A percentile compares a stretch with the other conserved stretches of the same genome.
These are phyloP conservation scores for Paramyrothecium sp. DNA, from an alignment of 2,329 filamentous ascomycete species.

Conservation along the genomic window DNA sequence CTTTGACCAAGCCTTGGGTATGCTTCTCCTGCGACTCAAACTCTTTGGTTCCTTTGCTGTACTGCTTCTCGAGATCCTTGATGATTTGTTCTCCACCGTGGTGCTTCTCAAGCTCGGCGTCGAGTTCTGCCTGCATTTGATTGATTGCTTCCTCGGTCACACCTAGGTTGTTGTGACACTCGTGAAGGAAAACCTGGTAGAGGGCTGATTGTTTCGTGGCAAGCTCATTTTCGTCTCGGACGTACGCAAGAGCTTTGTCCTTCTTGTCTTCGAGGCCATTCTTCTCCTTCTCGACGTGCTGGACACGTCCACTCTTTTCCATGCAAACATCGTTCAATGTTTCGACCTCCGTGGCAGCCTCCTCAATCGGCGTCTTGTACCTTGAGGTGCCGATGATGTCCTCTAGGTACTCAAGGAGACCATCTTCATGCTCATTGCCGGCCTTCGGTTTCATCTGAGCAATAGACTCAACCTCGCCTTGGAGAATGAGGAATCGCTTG, in stretches of 20 bases:
- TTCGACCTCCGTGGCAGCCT: slow-evolving; percentile 87
- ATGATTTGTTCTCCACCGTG: slow-evolving; percentile 87
- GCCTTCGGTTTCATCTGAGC: slow-evolving; percentile 99
- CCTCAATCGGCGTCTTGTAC: slow-evolving; percentile 96
- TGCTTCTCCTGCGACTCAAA: slow-evolving; percentile 81
- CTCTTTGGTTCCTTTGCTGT: slow-evolving; percentile 79
- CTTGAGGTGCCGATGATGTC: slow-evolving; percentile 99
- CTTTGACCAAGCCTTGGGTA: slow-evolving; percentile 75
- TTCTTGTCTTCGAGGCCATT: slow-evolving; percentile 93
- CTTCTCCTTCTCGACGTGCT: slow-evolving; percentile 98
- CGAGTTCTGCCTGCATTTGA: slow-evolving; percentile 86
- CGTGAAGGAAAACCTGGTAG: slow-evolving; percentile 87
- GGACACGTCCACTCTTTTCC: slow-evolving; percentile 92
- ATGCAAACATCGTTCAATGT: slow-evolving; percentile 89
- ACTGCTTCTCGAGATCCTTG: slow-evolving; percentile 82
- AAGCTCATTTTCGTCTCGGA: slow-evolving; percentile 91
- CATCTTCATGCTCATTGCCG: slow-evolving; percentile 91
- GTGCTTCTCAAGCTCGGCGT: slow-evolving; percentile 87
- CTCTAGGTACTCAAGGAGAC: slow-evolving; percentile 92
- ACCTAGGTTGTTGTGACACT: slow-evolving; percentile 83
- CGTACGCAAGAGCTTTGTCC: slow-evolving; percentile 84
- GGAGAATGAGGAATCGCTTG: slow-evolving; percentile 95
- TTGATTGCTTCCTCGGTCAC: slow-evolving; percentile 86
- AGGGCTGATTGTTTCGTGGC: slow-evolving; percentile 84
- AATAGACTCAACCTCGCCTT: slow-evolving; percentile 97